phyloP scores from a whole-genome alignment of 2,329 filamentous ascomycete species.

The Claviceps spartinae region DNA sequence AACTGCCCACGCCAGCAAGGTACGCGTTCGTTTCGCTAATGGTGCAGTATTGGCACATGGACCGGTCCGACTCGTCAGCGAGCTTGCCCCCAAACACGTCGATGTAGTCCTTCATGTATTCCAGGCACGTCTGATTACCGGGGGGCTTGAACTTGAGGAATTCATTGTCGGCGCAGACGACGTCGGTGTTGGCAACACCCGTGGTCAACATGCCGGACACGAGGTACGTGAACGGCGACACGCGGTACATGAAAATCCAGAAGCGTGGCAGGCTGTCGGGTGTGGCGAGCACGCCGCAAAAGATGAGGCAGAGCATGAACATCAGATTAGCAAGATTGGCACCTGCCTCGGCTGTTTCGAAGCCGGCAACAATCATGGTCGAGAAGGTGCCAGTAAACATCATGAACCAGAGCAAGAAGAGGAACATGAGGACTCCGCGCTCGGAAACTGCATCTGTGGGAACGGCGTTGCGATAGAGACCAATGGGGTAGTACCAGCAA shows the following conservation, averaged over 20 bases:
- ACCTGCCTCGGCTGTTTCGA: constrained; percentile 61
- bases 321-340: constrained; percentile 64
- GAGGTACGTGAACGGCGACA: constrained; percentile 74
- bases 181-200: constrained; percentile 52
- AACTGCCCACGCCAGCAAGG: constrained; percentile 32
- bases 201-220: constrained; percentile 58
- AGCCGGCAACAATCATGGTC: constrained; percentile 60
- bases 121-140: constrained; percentile 39
- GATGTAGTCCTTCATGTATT: constrained; percentile 44
- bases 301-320: constrained; percentile 61
- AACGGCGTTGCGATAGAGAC: constrained; percentile 57
- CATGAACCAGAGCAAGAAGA: constrained; percentile 62
- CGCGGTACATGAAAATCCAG: constrained; percentile 70
- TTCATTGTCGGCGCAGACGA: constrained; percentile 58
- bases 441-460: constrained; percentile 47
- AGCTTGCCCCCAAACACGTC: constrained; percentile 37
- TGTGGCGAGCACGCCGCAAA: constrained; percentile 59
- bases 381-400: constrained; percentile 74
- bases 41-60: constrained; percentile 42
- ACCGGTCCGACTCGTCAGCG: constrained; percentile 30
- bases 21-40: constrained; percentile 38
- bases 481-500: constrained; percentile 78
- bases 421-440: constrained; percentile 66
- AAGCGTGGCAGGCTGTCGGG: constrained; percentile 53
- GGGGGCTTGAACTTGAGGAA: constrained; percentile 52